Evolutionary conservation across 257 asterid species (phyloP).

Genomic region (Solanum phureja): DNA sequence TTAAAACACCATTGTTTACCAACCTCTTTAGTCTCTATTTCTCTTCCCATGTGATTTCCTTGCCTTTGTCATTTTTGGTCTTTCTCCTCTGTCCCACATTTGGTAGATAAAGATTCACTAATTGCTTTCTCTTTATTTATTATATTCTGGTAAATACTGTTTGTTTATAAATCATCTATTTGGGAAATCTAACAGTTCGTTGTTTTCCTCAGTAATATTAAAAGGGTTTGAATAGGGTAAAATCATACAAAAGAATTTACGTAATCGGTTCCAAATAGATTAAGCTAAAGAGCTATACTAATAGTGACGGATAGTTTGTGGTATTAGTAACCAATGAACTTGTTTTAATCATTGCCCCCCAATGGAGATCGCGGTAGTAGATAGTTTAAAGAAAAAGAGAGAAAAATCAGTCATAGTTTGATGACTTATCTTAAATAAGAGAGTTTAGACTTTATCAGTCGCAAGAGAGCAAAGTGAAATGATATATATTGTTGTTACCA

Average conservation of each 20-base stretch:
- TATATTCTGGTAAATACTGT: neutral
- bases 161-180: neutral
- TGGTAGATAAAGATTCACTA: constrained; percentile 18
- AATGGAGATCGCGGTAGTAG: neutral
- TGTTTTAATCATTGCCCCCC: neutral
- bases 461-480: neutral
- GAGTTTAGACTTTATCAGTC: neutral
- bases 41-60: constrained; percentile 37
- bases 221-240: neutral
- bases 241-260: neutral
- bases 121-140: neutral
- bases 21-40: constrained; percentile 38
- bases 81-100: constrained; percentile 32
- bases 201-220: neutral
- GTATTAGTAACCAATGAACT: neutral
- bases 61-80: constrained; percentile 16
- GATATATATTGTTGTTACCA: neutral
- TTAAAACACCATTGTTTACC: constrained; percentile 38
- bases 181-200: neutral
- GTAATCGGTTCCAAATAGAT: neutral
- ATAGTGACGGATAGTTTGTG: neutral
- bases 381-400: neutral
- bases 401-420: neutral
- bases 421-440: neutral
- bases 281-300: neutral